Percentiles rank a stretch among this genome's conserved stretches.
Conservation (phyloP, 2,329 filamentous ascomycete genomes). For the Hymenoscyphus albidus region DNA sequence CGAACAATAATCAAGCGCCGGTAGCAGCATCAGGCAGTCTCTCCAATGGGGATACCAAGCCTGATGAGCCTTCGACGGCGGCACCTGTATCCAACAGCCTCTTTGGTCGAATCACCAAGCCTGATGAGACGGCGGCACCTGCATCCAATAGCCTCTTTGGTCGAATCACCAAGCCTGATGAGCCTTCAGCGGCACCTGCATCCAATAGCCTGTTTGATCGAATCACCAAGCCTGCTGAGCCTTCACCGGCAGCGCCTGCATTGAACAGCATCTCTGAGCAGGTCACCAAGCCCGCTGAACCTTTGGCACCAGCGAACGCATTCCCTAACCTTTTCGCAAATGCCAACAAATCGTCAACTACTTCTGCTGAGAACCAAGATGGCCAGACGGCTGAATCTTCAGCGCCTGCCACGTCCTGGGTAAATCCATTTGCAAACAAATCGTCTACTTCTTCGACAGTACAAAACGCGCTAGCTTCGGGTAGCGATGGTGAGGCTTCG, state of each 20-base stretch:
- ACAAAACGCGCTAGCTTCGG: not conserved
- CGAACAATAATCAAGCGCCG: not conserved
- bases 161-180: not conserved
- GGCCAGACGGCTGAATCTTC: too few relatives aligned
- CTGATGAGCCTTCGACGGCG: not conserved
- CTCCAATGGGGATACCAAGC: not conserved
- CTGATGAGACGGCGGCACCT: not conserved
- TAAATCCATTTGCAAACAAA: not conserved
- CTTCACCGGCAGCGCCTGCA: not conserved
- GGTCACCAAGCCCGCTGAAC: not conserved
- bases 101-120: not conserved
- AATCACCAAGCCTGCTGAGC: not conserved
- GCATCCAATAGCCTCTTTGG: not conserved
- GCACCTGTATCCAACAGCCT: not conserved
- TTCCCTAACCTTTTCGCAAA: not conserved
- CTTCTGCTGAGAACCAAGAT: not conserved
- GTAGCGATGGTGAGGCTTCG: not conserved
- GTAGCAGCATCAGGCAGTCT: not conserved
- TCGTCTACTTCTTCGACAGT: not conserved
- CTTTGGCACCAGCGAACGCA: not conserved
- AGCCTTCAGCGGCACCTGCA: not conserved
- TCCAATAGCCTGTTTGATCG: not conserved
- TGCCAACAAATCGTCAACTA: not conserved
- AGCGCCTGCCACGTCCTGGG: too few relatives aligned
- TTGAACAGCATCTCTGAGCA: too few relatives aligned